phyloP scores from a whole-genome alignment of 129 eudicot species.

The Centella asiatica region DNA sequence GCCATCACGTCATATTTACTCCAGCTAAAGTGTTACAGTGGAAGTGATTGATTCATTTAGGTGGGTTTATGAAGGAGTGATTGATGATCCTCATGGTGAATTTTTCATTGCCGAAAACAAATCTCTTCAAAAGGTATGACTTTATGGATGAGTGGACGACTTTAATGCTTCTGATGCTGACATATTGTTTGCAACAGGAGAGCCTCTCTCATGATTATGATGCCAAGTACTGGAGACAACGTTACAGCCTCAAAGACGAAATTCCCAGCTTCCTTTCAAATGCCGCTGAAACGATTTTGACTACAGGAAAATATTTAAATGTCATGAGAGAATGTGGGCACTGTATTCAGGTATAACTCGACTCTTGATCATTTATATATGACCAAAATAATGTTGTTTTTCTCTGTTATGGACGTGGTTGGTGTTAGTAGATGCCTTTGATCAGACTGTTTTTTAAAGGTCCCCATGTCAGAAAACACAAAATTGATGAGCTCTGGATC shows the following conservation, averaged over 20 bases:
- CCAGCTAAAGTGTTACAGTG: slow-evolving; percentile 6
- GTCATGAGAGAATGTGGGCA: slow-evolving; percentile 99
- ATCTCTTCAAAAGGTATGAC: slow-evolving; percentile 75
- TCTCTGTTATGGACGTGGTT: background rate
- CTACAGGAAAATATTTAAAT: slow-evolving; percentile 90
- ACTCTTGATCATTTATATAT: background rate
- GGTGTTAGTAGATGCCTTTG: slow-evolving; percentile 5
- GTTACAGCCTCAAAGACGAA: slow-evolving; percentile 91
- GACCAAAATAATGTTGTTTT: too few relatives aligned
- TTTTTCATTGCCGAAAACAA: slow-evolving; percentile 93
- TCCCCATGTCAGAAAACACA: slow-evolving; percentile 73
- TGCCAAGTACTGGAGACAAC: slow-evolving; percentile 89
- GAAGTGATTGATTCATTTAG: slow-evolving; percentile 27
- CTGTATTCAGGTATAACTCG: slow-evolving; percentile 59
- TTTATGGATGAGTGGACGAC: too few relatives aligned
- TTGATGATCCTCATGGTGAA: slow-evolving; percentile 94
- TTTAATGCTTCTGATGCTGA: slow-evolving; percentile 29
- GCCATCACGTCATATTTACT: background rate
- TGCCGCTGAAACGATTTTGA: slow-evolving; percentile 91
- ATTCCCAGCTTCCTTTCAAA: slow-evolving; percentile 91
- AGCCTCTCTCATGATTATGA: slow-evolving; percentile 92
- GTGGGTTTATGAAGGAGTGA: slow-evolving; percentile 98
- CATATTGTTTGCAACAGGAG: slow-evolving; percentile 45
- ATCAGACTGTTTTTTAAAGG: slow-evolving; percentile 33
- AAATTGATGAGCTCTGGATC: slow-evolving; percentile 80